Percentiles rank a stretch among this genome's conserved stretches.
phyloP scores from a whole-genome alignment of 2,329 filamentous ascomycete genomes.

The Beauveria bassiana region DNA sequence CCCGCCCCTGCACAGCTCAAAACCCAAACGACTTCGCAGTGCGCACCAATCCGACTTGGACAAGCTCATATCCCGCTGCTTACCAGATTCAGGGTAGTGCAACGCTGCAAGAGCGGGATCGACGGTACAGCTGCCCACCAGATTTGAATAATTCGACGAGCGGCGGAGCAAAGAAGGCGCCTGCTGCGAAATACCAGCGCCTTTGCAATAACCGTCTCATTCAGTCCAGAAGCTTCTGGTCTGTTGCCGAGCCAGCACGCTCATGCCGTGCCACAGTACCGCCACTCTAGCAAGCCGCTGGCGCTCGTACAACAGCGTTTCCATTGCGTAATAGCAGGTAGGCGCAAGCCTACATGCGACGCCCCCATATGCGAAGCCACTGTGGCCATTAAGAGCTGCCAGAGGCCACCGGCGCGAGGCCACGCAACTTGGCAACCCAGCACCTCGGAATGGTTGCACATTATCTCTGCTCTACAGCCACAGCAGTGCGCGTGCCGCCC shows the following conservation, averaged over 20 bases:
- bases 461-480: not conserved
- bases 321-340: conserved; percentile 5
- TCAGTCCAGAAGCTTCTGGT: not conserved
- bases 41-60: not conserved
- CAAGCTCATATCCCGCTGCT: not conserved
- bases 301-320: not conserved
- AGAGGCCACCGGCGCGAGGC: not conserved
- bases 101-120: not conserved
- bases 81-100: conserved; percentile 4
- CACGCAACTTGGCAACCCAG: not conserved
- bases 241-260: not conserved
- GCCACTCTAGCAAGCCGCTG: not conserved
- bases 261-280: not conserved
- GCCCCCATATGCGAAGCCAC: not conserved
- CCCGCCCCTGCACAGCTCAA: conserved; percentile 6
- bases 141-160: not conserved
- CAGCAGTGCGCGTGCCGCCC: not conserved
- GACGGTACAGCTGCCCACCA: not conserved
- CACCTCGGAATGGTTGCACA: conserved; percentile 3
- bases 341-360: not conserved
- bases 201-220: no score
- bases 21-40: not conserved
- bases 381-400: not conserved
- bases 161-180: not conserved
- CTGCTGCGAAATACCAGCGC: not conserved